Evolutionary conservation across 2,329 filamentous ascomycete genomes (phyloP), one percentile per base, ranked within the genome.

Genomic region (Ophiostoma sp.): DNA sequence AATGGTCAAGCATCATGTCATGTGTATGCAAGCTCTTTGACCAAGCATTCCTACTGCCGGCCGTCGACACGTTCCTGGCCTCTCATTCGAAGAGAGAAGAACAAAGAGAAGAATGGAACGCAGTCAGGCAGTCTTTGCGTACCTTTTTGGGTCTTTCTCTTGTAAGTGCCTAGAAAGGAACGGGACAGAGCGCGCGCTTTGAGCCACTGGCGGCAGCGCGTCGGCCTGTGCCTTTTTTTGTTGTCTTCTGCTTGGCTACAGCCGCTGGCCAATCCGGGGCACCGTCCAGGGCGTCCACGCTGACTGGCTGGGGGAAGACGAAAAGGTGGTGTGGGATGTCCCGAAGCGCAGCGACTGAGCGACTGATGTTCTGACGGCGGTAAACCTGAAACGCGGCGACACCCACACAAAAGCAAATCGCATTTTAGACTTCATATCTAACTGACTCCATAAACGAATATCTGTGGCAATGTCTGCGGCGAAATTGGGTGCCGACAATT

Each of bases 1-100:
- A 70, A 55, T n/a, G 52, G 3, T 31, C 57, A 12, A 39, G 25
- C 11, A 48, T 42, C 48, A 15, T 22, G 59, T 31, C 61, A 15
- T 59, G 33, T 50, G 55, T 55, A 70, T 73, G 66, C 72, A 64
- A 55, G 66, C 64, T 70, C 72, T 73, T 73, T 73, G 66, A 45
- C 72, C 64, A 9, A 72, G 31, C 52, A 63, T 72, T 28, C 33
- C 50, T 42, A 36, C 31, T 63, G 31, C 57, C 61, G 22, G 61
- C 36, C 36, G 11, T 39, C 36, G n/a, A 19, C n/a, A 19, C 57
- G 31, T 19, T 61, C 22, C 36, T 66, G 36, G 61, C 22, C 61
- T 66, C 61, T 28, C 36, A 45, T 45, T 66, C 61, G 36, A 64
- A 45, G 61, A 45, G 22, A 66, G 42, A 66, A 19, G 61, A 45